Evolutionary conservation across 1,139 yeast genomes (phyloP), one percentile per base, ranked within the genome.

Genomic region (Candida sp.): DNA sequence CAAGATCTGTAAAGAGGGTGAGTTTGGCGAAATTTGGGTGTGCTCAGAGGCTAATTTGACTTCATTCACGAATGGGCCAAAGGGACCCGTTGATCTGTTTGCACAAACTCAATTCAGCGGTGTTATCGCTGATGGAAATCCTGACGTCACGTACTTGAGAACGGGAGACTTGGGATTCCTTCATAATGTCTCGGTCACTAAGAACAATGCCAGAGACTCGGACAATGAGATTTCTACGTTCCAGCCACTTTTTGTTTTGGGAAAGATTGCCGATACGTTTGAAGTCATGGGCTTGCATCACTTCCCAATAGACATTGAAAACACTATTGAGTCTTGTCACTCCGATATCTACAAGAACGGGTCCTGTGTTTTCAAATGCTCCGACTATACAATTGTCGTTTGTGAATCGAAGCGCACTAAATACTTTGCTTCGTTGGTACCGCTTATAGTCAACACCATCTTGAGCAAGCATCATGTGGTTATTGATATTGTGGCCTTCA

Each of bases 11-110:
- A 84, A 82, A 54, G 88, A 86, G 52, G 98, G 98, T n/a, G 99
- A 96, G 66, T 87, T 85, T 66, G 99, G 99, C 38, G 99, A 94
- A 70, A 92, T 94, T 44, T 94, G 99, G 99, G 96, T 94, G 2
- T 83, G 89, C 55, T 88, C 97, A 1, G 97, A 92, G 58, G 96
- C 94, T 1, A 91, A 87, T 59, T 86, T 86, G 35, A 67, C 76
- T 7, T 82, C 84, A 3, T 87, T 87, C 63, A 83, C 86, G 46
- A 80, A 81, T 53, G 84, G 86, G 2, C 82, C 83, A 1, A 72
- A 72, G 44, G 83, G 81, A 0, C 82, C 82, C 1, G 63, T 62
- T 4, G 81, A 77, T 54, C 63, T 61, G 22, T 75, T 77, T 53
- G 67, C 69, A 30, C 63, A 65, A 38, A 56, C 57, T 12, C 86